phyloP scores from a whole-genome alignment of 2,329 filamentous ascomycete genomes.

The Aurifilum marmelostoma region DNA sequence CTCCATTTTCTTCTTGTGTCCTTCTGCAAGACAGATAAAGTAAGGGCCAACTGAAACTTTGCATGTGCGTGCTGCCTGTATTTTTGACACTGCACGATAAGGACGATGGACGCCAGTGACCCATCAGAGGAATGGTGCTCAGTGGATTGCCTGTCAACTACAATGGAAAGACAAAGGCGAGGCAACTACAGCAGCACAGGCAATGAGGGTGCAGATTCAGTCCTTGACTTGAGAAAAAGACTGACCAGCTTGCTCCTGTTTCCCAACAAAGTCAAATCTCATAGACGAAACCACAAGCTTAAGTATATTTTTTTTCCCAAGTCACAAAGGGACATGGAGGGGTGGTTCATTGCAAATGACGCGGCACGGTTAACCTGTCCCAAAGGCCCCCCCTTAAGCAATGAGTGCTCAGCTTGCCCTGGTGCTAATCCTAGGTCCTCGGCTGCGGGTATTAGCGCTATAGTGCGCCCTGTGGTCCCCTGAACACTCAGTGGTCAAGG shows the following conservation, averaged over 20 bases:
- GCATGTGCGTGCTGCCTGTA: neutral
- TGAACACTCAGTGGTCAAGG: neutral
- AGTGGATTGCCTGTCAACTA: no score
- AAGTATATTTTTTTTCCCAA: no score
- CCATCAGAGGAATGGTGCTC: no score
- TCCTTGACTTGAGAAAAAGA: no score
- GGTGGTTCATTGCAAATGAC: neutral
- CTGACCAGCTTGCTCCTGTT: neutral
- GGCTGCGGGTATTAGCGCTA: neutral
- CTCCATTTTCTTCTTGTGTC: neutral
- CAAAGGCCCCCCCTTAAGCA: neutral
- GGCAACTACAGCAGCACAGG: no score
- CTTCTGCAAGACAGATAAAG: neutral
- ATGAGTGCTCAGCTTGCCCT: neutral
- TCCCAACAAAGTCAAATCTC: neutral
- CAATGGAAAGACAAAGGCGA: no score
- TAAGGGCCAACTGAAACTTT: no score
- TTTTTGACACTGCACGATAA: no score
- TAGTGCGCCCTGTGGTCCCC: neutral
- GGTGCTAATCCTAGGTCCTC: neutral
- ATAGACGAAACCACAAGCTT: neutral
- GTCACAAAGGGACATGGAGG: neutral
- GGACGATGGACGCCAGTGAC: no score
- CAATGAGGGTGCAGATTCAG: no score
- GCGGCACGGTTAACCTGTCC: neutral